A percentile compares a stretch with the other conserved stretches of the same genome.
These are phyloP conservation scores for Schoenoplectus tabernaemontani DNA, from an alignment of 202 grass and related monocot genomes.

Conservation along the genomic window DNA sequence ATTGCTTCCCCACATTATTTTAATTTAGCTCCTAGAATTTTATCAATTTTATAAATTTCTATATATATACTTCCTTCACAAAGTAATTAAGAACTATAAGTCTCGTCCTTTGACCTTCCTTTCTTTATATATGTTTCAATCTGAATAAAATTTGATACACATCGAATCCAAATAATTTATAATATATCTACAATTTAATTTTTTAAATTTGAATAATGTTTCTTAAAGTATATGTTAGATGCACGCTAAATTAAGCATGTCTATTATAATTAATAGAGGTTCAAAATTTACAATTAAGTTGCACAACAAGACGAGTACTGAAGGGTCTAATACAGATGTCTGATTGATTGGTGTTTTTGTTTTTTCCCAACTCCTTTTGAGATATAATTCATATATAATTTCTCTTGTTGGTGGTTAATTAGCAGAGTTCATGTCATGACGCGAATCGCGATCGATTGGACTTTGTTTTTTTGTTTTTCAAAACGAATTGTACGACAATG, in stretches of 20 bases:
- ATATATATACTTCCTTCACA: background rate
- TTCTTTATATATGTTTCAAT: background rate
- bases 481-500: background rate
- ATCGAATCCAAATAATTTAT: too few relatives aligned
- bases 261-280: background rate
- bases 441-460: background rate
- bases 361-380: background rate
- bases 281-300: background rate
- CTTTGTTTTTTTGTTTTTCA: background rate
- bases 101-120: background rate
- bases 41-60: background rate
- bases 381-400: background rate
- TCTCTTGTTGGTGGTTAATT: constrained; percentile 10
- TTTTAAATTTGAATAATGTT: too few relatives aligned
- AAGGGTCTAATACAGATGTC: background rate
- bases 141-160: background rate
- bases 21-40: background rate
- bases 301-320: background rate
- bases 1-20: background rate
- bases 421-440: background rate
- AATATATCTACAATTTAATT: too few relatives aligned
- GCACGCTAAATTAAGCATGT: too few relatives aligned
- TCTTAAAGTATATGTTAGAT: too few relatives aligned
- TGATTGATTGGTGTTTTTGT: background rate
- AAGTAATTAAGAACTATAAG: background rate